Base-by-base conservation (phyloP, 495 filamentous ascomycete species). In the Penicillium lagena region DNA sequence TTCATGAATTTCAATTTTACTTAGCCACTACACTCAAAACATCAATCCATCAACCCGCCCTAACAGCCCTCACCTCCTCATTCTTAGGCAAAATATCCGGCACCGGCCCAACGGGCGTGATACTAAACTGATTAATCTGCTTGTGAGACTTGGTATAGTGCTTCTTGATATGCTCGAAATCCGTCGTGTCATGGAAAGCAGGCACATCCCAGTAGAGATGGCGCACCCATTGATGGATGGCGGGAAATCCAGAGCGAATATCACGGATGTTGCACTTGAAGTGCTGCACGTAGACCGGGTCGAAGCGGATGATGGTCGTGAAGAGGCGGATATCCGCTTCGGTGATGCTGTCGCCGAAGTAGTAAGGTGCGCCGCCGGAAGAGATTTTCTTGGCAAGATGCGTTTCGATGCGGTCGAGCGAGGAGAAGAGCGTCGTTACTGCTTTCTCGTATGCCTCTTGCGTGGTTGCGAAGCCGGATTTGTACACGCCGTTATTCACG, bases 231-330 rank as follows among this genome's bases (percentile, higher is more conserved):
- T 65, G 68, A 52, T 89, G 82, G 36, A 88, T 65, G 42, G 70
- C 64, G 22, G 85, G 85, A 55, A 81, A 91, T 7, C 87, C 89
- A 15, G 77, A 80, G 3, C 90, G 68, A 45, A 96, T 94, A 66
- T 88, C 87, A 7, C 82, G 74, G 33, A 95, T 62, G 60, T 96
- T 96, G 59, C 85, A 90, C 71, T 95, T 95, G 73, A 96, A 96
- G 63, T 94, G 87, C 73, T 93, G 88, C 5, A 94, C 88, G 54
- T 95, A 95, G 34, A 93, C 87, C 10, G 79, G 73, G 54, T 95
- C 89, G 66, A 95, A 95, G 29, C 89, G 79, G 44, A 91, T 67
- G 38, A 95, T 82, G 6, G 89, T 95, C 3, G 87, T 86, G 70
- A 79, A 93, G 28, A 93, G 72, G 13, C 89, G 69, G 41, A 96